Evolutionary conservation across 129 eudicot genomes (phyloP).

Genomic region (Ambrosia artemisiifolia): DNA sequence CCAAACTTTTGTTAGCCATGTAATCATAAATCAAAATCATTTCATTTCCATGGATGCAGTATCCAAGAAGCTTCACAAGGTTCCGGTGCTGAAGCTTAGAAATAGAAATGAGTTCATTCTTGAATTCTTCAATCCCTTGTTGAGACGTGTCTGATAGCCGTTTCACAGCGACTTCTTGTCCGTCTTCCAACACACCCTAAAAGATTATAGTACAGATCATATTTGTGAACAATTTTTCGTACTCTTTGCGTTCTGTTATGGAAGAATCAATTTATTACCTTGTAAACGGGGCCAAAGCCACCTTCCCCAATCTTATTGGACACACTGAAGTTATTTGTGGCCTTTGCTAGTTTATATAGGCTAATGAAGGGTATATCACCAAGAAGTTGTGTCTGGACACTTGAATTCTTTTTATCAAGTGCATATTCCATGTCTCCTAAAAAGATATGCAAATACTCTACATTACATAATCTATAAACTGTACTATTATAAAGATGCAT

Average conservation of each 20-base stretch:
- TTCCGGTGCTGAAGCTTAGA: slow-evolving; percentile 40
- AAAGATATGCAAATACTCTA: too few species aligned
- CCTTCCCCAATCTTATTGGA: slow-evolving; percentile 6
- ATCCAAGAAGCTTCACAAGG: too few species aligned
- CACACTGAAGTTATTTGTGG: not conserved
- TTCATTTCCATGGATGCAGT: too few species aligned
- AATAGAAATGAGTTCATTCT: slow-evolving; percentile 11
- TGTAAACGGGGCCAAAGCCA: not conserved
- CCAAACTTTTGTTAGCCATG: slow-evolving; percentile 12
- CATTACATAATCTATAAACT: too few species aligned
- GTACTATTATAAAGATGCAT: too few species aligned
- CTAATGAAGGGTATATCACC: not conserved
- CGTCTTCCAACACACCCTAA: slow-evolving; percentile 7
- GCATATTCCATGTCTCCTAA: not conserved
- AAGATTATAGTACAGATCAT: not conserved
- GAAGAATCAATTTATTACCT: not conserved
- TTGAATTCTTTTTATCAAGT: not conserved
- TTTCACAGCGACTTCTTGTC: not conserved
- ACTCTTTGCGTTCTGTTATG: not conserved
- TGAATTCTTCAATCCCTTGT: slow-evolving; percentile 11
- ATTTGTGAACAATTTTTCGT: too few species aligned
- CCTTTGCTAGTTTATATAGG: not conserved
- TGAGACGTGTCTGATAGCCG: slow-evolving; percentile 7
- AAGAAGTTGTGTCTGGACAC: not conserved
- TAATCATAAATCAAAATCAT: too few species aligned